These are phyloP conservation scores for Vaccinium darrowii DNA, from an alignment of 148 eudicot genomes.

Conservation along the genomic window DNA sequence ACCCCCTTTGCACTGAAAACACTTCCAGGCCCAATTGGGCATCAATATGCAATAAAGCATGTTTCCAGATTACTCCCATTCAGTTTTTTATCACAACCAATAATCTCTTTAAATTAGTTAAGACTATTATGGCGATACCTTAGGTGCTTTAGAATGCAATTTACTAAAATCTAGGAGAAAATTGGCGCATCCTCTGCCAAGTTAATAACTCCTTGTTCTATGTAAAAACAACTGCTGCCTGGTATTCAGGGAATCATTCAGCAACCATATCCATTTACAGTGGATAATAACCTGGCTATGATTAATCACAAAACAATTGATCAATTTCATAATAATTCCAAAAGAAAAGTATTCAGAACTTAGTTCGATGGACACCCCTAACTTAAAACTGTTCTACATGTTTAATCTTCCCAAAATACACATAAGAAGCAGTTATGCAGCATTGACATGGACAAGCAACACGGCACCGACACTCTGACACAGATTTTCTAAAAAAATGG, in stretches of 20 bases:
- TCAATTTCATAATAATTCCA: not conserved
- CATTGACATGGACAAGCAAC: too few relatives aligned
- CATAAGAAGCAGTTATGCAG: not conserved
- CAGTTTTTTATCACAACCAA: not conserved
- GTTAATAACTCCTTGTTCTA: not conserved
- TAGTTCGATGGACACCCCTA: not conserved
- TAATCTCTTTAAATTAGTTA: not conserved
- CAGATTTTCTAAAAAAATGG: too few relatives aligned
- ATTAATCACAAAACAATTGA: not conserved
- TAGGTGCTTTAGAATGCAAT: not conserved
- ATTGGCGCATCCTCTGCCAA: not conserved
- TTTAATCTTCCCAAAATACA: not conserved
- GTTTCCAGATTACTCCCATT: slow-evolving; percentile 9
- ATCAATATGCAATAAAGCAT: not conserved
- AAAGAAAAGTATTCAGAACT: not conserved
- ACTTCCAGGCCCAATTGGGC: not conserved
- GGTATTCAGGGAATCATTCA: not conserved
- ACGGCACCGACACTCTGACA: too few relatives aligned
- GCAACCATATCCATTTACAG: not conserved
- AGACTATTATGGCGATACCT: not conserved
- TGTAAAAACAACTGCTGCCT: not conserved
- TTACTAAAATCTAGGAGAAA: not conserved
- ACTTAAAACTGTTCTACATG: not conserved
- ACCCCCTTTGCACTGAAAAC: not conserved
- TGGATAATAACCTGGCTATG: not conserved